Evolutionary conservation across 2,329 filamentous ascomycete genomes (phyloP), one percentile per base, ranked within the genome.

Genomic region (Paracamarosporium sp.): DNA sequence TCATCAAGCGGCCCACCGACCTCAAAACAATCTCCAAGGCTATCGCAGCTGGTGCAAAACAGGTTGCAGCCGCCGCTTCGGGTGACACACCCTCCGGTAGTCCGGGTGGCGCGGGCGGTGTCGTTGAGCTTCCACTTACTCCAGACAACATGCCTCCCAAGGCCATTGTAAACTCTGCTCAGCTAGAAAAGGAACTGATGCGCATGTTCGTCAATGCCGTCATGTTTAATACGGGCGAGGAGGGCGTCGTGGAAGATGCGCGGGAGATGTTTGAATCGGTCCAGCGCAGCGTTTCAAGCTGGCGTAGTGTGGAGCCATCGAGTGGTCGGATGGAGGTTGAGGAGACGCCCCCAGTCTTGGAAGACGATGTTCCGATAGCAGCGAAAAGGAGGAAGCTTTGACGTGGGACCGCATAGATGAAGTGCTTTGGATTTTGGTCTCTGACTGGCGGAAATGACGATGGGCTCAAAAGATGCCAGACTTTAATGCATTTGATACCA

Each of bases 201-300:
- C 91, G 96, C 68, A 97, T 98, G 91, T 97, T 98, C 75, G 92
- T 93, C 65, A 98, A 98, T 70, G 94, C 95, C 17, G 90, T 97
- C 77, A 98, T 99, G 95, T 99, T 97, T 81, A 98, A 98, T 68
- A 88, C 91, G 0, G 92, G 96, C 61, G 92, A 96, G 76, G 92
- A 94, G 35, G 92, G 90, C 3, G 88, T 97, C 28, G 93, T 97
- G 30, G 89, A 91, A 57, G 92, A 96, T 71, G 93, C 93, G 1
- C 83, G 90, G 55, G 90, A 92, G 74, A 97, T 97, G 93, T 96
- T 92, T 68, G 84, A 90, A 57, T 91, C 94, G 75, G 91, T 96
- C 1, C 90, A 96, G 78, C 88, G 90, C 72, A 85, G 90, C 20
- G 85, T 96, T 15, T 87, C 85, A 36, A 88, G 90, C 65, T 89